phyloP scores from a whole-genome alignment of 768 basidiomycete species.

The Leccinum subtestaceum region DNA sequence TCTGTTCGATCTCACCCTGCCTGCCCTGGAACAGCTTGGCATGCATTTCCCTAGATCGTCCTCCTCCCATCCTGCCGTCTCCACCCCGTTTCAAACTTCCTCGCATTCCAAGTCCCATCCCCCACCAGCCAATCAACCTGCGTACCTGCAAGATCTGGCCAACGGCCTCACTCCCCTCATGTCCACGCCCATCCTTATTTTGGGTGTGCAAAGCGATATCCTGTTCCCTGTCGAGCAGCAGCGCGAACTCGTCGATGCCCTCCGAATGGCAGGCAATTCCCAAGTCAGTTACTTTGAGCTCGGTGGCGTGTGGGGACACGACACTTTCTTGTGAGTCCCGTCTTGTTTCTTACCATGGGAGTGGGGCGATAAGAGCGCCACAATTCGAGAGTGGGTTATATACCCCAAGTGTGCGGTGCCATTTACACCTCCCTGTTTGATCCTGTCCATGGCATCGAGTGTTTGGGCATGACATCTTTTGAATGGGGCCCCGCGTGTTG shows the following conservation, averaged over 20 bases:
- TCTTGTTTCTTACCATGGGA: not conserved
- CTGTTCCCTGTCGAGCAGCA: conserved; percentile 98
- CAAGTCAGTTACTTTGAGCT: conserved; percentile 94
- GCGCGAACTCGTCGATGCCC: conserved; percentile 87
- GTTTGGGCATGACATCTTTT: not conserved
- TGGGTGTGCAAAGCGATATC: conserved; percentile 96
- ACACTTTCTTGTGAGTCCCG: conserved; percentile 83
- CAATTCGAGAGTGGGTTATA: conserved; percentile 6
- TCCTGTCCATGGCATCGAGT: not conserved
- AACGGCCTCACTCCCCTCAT: conserved; percentile 72
- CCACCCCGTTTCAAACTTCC: conserved; percentile 25
- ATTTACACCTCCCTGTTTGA: conserved; percentile 3
- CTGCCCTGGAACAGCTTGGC: conserved; percentile 68
- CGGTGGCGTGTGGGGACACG: conserved; percentile 99
- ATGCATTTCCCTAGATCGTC: conserved; percentile 38
- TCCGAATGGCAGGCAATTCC: conserved; percentile 86
- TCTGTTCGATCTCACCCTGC: conserved; percentile 89
- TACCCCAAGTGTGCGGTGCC: not conserved
- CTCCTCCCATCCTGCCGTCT: conserved; percentile 18
- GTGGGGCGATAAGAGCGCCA: not conserved
- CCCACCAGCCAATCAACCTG: conserved; percentile 67
- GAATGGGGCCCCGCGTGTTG: not conserved
- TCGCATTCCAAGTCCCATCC: conserved; percentile 70
- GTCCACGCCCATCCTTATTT: conserved; percentile 76
- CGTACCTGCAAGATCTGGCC: conserved; percentile 74